Base-by-base conservation (phyloP, 1,139 yeast genomes). In the Hyphopichia burtonii region DNA sequence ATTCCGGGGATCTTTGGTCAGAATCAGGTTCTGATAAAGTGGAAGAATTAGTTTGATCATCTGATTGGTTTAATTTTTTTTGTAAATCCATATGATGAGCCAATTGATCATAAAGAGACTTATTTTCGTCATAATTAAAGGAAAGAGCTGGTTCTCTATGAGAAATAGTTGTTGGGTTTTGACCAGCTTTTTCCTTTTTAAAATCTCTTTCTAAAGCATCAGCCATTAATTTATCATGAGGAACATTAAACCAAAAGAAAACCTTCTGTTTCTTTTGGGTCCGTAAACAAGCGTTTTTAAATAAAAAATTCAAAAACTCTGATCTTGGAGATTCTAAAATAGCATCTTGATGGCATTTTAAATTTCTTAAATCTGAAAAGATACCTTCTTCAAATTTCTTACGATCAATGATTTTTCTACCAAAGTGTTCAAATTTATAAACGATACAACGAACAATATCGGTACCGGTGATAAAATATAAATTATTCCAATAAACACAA, bases 231-330 rank as follows among this genome's bases (percentile, higher is more conserved):
- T 87, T 83, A 59, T 93, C 97, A 65, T 93, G 98, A 35, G 94
- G 93, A 7, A 93, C 98, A 57, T 91, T 86, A 61, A 87, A 91
- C 99, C 99, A 93, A 61, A 85, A 90, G 60, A 93, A 93, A 33
- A 93, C 98, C 61, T 93, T 93, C 61, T 93, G 99, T 59, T 93
- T 93, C 73, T 93, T 93, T 58, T 93, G 98, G 1, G 99, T 93
- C 53, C 96, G 76, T 19, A 93, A 74, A 61, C 99, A 91, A 49
- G 85, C 82, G 59, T 93, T 89, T 55, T 85, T 86, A 64, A 86
- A 89, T 36, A 93, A 68, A 54, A 91, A 90, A 50, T 86, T 89
- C 46, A 93, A 73, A 59, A 93, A 90, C 37, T 82, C 85, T 0
- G 96, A 88, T 58, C 89, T 82, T 8, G 99, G 96, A 40, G 82